phyloP scores from a whole-genome alignment of 208 protist genomes.

The Angomonas desouzai region DNA sequence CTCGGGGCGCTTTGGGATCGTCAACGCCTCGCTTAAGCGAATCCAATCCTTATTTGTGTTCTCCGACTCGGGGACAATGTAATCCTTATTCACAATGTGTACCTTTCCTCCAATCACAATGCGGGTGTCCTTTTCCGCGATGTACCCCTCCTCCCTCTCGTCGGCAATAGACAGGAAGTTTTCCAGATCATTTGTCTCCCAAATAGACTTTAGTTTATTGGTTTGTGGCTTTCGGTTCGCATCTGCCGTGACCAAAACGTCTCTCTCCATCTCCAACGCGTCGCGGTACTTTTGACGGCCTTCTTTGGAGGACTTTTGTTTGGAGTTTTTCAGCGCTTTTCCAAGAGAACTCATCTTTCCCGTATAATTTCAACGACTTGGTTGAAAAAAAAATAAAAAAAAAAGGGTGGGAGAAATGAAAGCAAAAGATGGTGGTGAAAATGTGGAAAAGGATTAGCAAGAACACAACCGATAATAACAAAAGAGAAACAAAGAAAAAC shows the following conservation, averaged over 20 bases:
- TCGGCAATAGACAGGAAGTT: conserved; percentile 86
- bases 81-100: conserved; percentile 70
- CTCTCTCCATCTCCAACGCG: conserved; percentile 45
- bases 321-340: conserved; percentile 73
- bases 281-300: conserved; percentile 38
- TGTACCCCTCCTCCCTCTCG: conserved; percentile 80
- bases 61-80: conserved; percentile 45
- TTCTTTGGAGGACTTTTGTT: conserved; percentile 34
- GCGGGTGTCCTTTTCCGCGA: conserved; percentile 71
- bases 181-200: conserved; percentile 85
- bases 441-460: conserved; percentile 12
- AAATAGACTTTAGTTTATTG: conserved; percentile 82
- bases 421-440: conserved; percentile 2
- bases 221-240: conserved; percentile 33
- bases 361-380: conserved; percentile 5
- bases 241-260: conserved; percentile 34
- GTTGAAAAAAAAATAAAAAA: conserved; percentile 6
- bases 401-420: conserved; percentile 9
- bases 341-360: conserved; percentile 41
- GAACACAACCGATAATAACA: too few relatives aligned
- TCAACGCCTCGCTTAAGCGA: conserved; percentile 67
- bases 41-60: conserved; percentile 50
- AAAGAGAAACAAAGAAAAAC: background rate
- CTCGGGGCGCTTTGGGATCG: conserved; percentile 76
- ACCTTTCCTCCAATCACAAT: conserved; percentile 80